Percentiles rank a stretch among this genome's conserved stretches.
Evolutionary conservation across 352 stramenopile genomes (phyloP).

Genomic region (Phytopythium ostracodes): DNA sequence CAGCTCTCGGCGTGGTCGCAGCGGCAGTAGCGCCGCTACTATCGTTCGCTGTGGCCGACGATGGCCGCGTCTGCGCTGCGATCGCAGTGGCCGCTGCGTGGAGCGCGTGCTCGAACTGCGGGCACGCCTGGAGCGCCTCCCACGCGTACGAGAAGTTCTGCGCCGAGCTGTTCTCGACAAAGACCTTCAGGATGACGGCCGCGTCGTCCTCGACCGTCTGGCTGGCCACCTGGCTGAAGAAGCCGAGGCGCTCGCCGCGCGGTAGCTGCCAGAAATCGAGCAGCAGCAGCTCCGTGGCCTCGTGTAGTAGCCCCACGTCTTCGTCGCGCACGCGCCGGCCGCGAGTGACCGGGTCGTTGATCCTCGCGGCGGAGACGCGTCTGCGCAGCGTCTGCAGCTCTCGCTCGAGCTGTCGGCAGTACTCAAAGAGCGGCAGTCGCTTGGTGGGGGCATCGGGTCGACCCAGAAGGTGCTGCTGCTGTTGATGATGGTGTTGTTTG

Average conservation of each 20-base stretch:
- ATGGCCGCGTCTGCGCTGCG: not conserved
- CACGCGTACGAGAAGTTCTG: conserved; percentile 42
- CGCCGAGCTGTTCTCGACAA: conserved; percentile 44
- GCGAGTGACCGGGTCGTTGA: conserved; percentile 2
- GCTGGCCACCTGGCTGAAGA: conserved; percentile 70
- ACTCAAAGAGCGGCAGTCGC: conserved; percentile 42
- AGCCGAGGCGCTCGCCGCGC: conserved; percentile 46
- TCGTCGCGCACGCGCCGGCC: conserved; percentile 15
- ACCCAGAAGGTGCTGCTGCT: not conserved
- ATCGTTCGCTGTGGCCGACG: not conserved
- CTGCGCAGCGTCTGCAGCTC: conserved; percentile 44
- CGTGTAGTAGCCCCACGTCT: conserved; percentile 48
- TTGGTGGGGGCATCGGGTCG: conserved; percentile 1
- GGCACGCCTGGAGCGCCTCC: conserved; percentile 43
- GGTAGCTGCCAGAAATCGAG: conserved; percentile 68
- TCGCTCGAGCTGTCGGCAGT: conserved; percentile 62
- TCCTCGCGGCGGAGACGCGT: conserved; percentile 19
- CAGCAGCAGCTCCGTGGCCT: conserved; percentile 54
- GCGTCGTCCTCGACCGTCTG: conserved; percentile 47
- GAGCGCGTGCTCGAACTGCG: conserved; percentile 41
- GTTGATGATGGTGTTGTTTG: not conserved
- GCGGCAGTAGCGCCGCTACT: not conserved
- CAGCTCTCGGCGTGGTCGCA: not conserved
- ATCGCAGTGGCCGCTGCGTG: conserved; percentile 8
- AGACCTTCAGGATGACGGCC: conserved; percentile 35